phyloP scores from a whole-genome alignment of 129 eudicot species.

The Centaurea solstitialis region DNA sequence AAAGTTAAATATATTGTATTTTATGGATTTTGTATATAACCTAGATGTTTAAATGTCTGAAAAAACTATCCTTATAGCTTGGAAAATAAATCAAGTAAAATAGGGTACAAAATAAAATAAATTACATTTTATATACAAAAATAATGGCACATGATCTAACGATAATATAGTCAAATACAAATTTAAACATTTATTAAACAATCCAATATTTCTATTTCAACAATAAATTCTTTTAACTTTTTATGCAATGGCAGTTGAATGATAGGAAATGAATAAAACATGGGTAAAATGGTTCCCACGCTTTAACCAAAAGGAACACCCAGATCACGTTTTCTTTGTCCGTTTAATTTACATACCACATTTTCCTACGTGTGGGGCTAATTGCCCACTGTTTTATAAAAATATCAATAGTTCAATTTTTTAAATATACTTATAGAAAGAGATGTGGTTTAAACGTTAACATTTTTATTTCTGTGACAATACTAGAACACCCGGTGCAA shows the following conservation, averaged over 20 bases:
- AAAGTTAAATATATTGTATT: too few species aligned
- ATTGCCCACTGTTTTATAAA: neutral
- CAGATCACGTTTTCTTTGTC: constrained; percentile 10
- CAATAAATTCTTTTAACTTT: neutral
- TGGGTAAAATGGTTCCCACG: neutral
- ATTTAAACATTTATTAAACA: neutral
- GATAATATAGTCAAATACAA: neutral
- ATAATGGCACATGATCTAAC: neutral
- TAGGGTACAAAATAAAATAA: too few species aligned
- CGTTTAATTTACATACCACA: constrained; percentile 15
- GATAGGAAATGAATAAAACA: constrained; percentile 2
- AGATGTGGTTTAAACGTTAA: too few species aligned
- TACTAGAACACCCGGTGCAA: too few species aligned
- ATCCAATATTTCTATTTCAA: neutral
- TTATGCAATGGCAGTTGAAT: neutral
- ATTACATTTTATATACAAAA: neutral
- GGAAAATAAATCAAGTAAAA: too few species aligned
- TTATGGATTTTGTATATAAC: too few species aligned
- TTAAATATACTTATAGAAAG: too few species aligned
- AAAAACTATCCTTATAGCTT: too few species aligned
- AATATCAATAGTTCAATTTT: too few species aligned
- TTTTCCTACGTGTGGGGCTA: constrained; percentile 13
- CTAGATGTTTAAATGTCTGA: neutral
- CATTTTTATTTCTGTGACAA: too few species aligned
- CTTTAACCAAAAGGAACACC: neutral